These are phyloP conservation scores for Porcisia deanei DNA, from an alignment of 208 protist species.

Conservation along the genomic window DNA sequence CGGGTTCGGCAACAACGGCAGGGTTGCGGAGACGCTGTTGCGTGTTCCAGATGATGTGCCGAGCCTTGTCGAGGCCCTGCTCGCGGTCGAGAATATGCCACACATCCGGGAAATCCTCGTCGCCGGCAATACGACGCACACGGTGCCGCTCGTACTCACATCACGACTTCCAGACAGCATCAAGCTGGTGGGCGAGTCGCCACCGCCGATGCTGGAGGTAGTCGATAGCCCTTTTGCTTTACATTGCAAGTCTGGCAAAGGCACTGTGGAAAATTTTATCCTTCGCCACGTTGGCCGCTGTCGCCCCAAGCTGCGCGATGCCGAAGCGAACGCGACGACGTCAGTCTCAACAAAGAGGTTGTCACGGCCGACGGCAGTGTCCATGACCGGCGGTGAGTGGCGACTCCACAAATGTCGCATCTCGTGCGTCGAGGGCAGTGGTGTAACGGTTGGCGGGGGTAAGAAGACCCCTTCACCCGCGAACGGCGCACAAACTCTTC, in stretches of 20 bases:
- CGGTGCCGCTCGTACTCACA: constrained; percentile 47
- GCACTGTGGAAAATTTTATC: constrained; percentile 76
- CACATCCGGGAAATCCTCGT: constrained; percentile 72
- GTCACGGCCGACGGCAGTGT: constrained; percentile 60
- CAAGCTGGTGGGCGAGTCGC: constrained; percentile 65
- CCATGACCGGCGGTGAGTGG: constrained; percentile 74
- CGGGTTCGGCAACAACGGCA: constrained; percentile 11
- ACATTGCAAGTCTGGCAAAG: constrained; percentile 57
- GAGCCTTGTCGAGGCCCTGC: constrained; percentile 48
- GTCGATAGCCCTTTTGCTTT: constrained; percentile 49
- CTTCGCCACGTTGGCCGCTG: constrained; percentile 59
- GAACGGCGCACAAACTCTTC: neutral
- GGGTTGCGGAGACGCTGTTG: constrained; percentile 36
- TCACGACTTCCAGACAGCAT: constrained; percentile 64
- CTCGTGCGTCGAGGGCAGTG: constrained; percentile 71
- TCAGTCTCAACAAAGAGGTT: constrained; percentile 36
- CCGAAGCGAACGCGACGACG: neutral
- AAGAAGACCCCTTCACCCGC: neutral
- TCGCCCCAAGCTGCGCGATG: constrained; percentile 15
- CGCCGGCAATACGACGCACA: constrained; percentile 49
- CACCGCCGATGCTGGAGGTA: constrained; percentile 72
- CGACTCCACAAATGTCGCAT: constrained; percentile 69
- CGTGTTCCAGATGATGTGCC: constrained; percentile 65
- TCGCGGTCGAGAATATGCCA: constrained; percentile 39
- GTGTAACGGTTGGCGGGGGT: constrained; percentile 46